Conservation (phyloP, 2,329 filamentous ascomycete genomes). For the Rutstroemia sp. region DNA sequence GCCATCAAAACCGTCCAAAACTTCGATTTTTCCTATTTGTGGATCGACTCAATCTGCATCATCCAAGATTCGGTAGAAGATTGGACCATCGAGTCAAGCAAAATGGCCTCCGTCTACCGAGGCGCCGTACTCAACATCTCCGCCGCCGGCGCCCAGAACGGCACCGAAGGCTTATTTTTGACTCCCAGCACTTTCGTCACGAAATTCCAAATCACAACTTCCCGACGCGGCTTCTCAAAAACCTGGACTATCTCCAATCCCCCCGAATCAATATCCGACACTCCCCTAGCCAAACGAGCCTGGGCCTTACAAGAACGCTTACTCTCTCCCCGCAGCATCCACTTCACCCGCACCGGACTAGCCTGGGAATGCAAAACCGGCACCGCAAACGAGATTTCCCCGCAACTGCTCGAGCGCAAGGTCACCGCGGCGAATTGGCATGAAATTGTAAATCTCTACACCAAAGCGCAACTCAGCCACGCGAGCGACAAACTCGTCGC, state of each 20-base stretch:
- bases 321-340: background rate
- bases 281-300: background rate
- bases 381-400: too few species aligned
- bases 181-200: background rate
- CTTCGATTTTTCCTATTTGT: background rate
- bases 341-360: background rate
- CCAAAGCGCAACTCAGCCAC: background rate
- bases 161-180: background rate
- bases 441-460: background rate
- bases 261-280: background rate
- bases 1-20: background rate
- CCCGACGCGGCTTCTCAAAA: background rate
- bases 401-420: background rate
- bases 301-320: background rate
- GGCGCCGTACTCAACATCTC: background rate
- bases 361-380: background rate
- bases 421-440: background rate
- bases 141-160: background rate
- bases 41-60: background rate
- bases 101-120: background rate
- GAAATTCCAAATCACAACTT: background rate
- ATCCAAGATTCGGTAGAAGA: background rate
- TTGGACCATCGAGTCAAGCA: background rate
- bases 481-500: constrained; percentile 28
- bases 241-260: background rate